A percentile compares a stretch with the other conserved stretches of the same genome.
These are phyloP conservation scores for Ogataea allantospora DNA, from an alignment of 805 yeast genomes.

Conservation along the genomic window DNA sequence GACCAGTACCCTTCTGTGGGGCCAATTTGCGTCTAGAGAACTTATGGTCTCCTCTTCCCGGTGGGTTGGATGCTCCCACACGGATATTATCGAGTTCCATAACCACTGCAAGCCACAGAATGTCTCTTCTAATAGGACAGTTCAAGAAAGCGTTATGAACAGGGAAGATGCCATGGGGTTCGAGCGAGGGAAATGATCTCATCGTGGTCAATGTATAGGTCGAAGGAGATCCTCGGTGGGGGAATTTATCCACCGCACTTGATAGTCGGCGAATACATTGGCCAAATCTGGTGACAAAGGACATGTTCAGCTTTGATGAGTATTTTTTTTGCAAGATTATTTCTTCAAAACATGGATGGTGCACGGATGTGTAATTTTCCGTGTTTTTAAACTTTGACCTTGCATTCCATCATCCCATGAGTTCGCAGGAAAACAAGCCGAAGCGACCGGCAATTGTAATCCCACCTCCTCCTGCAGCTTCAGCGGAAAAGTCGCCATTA, in stretches of 20 bases:
- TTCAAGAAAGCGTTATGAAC: slow-evolving; percentile 69
- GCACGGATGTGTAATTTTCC: slow-evolving; percentile 2
- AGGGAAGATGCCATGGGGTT: slow-evolving; percentile 77
- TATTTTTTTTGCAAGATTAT: too few relatives aligned
- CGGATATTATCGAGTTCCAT: slow-evolving; percentile 87
- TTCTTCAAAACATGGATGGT: slow-evolving; percentile 1
- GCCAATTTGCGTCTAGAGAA: slow-evolving; percentile 78
- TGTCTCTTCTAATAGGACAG: slow-evolving; percentile 81
- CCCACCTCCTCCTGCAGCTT: background rate
- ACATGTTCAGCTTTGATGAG: too few relatives aligned
- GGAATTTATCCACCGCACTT: slow-evolving; percentile 15
- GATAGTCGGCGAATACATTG: slow-evolving; percentile 1
- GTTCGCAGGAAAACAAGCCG: slow-evolving; percentile 4
- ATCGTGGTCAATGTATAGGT: slow-evolving; percentile 72
- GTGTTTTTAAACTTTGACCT: background rate
- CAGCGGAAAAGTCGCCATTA: background rate
- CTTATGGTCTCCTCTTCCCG: slow-evolving; percentile 83
- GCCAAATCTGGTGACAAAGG: slow-evolving; percentile 1
- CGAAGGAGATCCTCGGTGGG: slow-evolving; percentile 49
- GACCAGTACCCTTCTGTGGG: slow-evolving; percentile 93
- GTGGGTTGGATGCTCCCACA: slow-evolving; percentile 85
- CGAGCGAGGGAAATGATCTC: slow-evolving; percentile 85
- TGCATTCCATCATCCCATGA: slow-evolving; percentile 1
- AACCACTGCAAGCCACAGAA: slow-evolving; percentile 91
- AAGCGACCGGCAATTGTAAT: slow-evolving; percentile 13